phyloP scores from a whole-genome alignment of 2,329 filamentous ascomycete species.

The Tothia fuscella region DNA sequence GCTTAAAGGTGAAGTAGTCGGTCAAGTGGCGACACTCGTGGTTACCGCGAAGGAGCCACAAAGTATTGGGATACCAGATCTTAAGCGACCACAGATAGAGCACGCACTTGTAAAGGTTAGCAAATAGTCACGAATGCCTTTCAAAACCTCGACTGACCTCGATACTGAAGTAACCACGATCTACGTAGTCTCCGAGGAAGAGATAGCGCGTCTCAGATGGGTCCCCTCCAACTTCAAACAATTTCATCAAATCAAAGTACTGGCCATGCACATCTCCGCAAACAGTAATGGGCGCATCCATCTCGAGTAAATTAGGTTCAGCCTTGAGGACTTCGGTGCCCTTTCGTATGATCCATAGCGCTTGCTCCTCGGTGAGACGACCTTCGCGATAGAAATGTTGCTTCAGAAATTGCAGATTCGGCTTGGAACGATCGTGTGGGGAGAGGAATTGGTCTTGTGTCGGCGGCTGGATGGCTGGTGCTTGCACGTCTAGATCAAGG shows the following conservation, averaged over 20 bases:
- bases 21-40: constrained; percentile 98
- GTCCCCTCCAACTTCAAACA: constrained; percentile 96
- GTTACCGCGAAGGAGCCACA: constrained; percentile 95
- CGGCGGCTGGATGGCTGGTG: constrained; percentile 83
- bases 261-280: constrained; percentile 98
- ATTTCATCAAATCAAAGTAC: constrained; percentile 99
- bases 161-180: constrained; percentile 97
- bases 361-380: constrained; percentile 92
- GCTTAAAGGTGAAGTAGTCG: constrained; percentile 99
- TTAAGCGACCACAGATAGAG: constrained; percentile 96
- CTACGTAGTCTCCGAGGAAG: constrained; percentile 95
- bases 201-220: constrained; percentile 93
- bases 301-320: constrained; percentile 94
- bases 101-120: constrained; percentile 52
- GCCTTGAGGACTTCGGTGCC: constrained; percentile 78
- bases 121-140: background rate
- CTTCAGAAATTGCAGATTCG: constrained; percentile 88
- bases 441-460: constrained; percentile 92
- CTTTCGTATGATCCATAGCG: constrained; percentile 82
- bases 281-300: constrained; percentile 98
- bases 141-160: constrained; percentile 42
- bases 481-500: constrained; percentile 72
- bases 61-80: constrained; percentile 96
- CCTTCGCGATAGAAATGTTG: constrained; percentile 98
- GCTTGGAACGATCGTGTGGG: constrained; percentile 73